phyloP scores from a whole-genome alignment of 257 asterid genomes.

The Solanum paucissectum region DNA sequence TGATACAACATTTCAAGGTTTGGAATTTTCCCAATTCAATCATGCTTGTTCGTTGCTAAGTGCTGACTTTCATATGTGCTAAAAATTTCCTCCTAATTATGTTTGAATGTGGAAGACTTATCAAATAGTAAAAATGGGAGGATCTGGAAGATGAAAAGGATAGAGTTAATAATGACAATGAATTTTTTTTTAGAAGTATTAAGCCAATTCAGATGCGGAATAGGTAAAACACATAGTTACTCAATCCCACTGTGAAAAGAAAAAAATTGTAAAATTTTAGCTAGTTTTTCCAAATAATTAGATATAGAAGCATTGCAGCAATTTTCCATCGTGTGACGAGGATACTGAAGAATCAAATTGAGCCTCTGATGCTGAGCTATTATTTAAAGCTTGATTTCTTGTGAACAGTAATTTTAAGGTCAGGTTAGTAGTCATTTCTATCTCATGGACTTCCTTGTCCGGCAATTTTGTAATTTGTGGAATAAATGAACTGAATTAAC shows the following conservation, averaged over 20 bases:
- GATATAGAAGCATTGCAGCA: neutral
- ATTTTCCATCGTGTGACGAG: neutral
- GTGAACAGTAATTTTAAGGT: neutral
- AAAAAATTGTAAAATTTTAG: neutral
- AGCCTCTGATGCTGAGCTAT: neutral
- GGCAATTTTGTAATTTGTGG: neutral
- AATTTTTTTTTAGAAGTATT: neutral
- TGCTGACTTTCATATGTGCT: neutral
- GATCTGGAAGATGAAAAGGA: neutral
- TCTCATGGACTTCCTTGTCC: neutral
- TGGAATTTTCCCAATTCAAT: neutral
- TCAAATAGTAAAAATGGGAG: neutral
- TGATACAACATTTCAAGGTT: conserved; percentile 73
- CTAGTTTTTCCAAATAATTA: neutral
- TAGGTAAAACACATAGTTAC: neutral
- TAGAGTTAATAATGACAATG: neutral
- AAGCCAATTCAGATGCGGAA: neutral
- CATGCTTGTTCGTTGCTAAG: neutral
- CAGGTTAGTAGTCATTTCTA: neutral
- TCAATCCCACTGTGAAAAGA: neutral
- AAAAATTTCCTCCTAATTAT: neutral
- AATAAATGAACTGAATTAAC: too few species aligned
- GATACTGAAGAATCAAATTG: neutral
- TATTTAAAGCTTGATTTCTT: neutral
- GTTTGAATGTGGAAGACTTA: neutral